Evolutionary conservation across 169 alveolate genomes (phyloP).

Genomic region (Eimeria tenella): DNA sequence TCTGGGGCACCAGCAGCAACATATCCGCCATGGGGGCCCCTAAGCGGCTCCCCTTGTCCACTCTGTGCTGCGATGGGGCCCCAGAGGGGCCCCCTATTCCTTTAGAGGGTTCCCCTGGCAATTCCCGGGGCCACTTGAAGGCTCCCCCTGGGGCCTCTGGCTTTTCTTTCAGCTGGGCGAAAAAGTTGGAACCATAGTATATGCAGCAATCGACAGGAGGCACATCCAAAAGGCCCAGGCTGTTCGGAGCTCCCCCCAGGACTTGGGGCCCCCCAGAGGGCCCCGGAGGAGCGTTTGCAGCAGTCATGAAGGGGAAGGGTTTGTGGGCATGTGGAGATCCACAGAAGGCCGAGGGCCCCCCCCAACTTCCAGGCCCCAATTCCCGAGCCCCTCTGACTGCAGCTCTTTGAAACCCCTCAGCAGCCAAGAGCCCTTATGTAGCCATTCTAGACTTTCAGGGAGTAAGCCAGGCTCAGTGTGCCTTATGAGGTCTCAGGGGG

Average conservation of each 20-base stretch:
- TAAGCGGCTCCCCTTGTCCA: background rate
- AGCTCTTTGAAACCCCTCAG: no score
- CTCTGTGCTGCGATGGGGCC: background rate
- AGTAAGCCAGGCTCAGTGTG: no score
- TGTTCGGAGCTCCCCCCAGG: background rate
- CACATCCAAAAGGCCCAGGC: background rate
- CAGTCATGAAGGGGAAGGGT: background rate
- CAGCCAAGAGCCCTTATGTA: no score
- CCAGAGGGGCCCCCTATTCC: background rate
- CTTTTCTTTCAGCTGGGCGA: background rate
- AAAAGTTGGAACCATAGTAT: constrained; percentile 28
- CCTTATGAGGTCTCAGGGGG: no score
- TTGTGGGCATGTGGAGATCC: background rate
- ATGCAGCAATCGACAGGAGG: constrained; percentile 31
- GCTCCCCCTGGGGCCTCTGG: background rate
- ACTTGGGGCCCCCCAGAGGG: background rate
- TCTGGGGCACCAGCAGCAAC: constrained; percentile 41
- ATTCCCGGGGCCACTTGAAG: background rate
- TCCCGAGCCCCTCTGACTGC: no score
- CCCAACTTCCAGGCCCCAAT: background rate
- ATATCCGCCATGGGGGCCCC: constrained; percentile 15
- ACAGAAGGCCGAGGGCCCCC: background rate
- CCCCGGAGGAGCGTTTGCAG: background rate
- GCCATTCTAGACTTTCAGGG: no score
- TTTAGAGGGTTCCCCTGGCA: background rate